These are phyloP conservation scores for Nemania serpens DNA, from an alignment of 2,329 filamentous ascomycete genomes.

Conservation along the genomic window DNA sequence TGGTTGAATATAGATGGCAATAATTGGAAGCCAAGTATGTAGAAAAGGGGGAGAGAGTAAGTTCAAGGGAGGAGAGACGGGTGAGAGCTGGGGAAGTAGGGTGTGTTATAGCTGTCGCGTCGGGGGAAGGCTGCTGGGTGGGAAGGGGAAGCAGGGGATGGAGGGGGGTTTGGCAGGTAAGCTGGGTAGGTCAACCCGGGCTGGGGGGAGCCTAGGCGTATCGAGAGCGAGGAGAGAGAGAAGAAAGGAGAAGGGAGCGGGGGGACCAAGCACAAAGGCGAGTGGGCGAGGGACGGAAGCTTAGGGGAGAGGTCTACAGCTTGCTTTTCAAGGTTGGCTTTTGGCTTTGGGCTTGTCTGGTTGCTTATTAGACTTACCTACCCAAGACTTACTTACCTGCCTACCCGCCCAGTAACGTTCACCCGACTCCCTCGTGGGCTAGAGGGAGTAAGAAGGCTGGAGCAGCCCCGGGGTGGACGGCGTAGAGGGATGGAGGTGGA, in stretches of 20 bases:
- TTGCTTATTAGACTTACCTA: conserved; percentile 23
- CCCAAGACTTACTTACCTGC: not conserved
- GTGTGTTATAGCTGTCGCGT: conserved; percentile 36
- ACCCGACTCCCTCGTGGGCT: conserved; percentile 20
- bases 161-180: conserved; percentile 12
- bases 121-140: conserved; percentile 35
- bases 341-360: conserved; percentile 20
- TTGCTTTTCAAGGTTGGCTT: conserved; percentile 19
- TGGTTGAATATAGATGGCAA: conserved; percentile 16
- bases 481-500: conserved; percentile 10
- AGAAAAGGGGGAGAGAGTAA: conserved; percentile 26
- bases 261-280: conserved; percentile 17
- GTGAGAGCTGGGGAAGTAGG: conserved; percentile 27
- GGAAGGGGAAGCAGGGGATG: conserved; percentile 20
- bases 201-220: conserved; percentile 8
- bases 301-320: conserved; percentile 19
- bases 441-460: conserved; percentile 27
- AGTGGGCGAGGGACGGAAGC: conserved; percentile 19
- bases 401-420: conserved; percentile 16
- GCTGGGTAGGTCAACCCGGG: conserved; percentile 23
- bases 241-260: conserved; percentile 23
- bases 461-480: conserved; percentile 28
- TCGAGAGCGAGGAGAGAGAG: conserved; percentile 23
- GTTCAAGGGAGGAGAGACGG: conserved; percentile 34
- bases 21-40: conserved; percentile 29